Evolutionary conservation across 176 grass and related monocot species (phyloP), one percentile per base, ranked within the genome.

Genomic region (Triticum timopheevii): DNA sequence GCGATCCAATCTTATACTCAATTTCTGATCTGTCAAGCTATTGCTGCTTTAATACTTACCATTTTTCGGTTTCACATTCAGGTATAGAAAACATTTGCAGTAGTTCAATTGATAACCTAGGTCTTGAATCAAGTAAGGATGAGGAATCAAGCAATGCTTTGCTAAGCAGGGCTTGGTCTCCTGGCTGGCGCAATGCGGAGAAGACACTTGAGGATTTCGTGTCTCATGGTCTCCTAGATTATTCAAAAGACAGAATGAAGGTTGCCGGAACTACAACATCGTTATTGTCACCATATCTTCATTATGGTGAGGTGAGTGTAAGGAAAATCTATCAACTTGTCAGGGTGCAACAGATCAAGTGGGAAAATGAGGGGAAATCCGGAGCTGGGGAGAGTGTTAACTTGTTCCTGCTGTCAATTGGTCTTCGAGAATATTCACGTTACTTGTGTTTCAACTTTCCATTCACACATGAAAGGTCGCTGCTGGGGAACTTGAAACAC

Each of bases 361-460:
- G 91, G 87, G 77, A 80, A 90, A 91, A 95, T 89, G 95, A 95
- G 54, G 91, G 79, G 33, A 92, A 89, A 61, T 42, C 69, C 39
- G 83, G 88, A 85, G 82, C 85, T 86, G 85, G 87, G 78, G 89
- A 95, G 69, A 95, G 96, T 73, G 66, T 92, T 82, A 86, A 66
- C 52, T 85, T 98, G 61, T 98, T 98, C 61, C 65, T 98, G 54
- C 77, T 78, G 47, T 95, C 93, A 75, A 87, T 98, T 36, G 93
- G 96, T 83, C 80, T 98, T 75, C 89, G 96, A 81, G 96, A 98
- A 88, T 98, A 98, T 89, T 95, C 96, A 5, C 89, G 96, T 31
- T 98, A 98, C 76, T 79, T 98, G 63, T 98, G 96, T 72, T 98
- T 98, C 82, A 98, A 95, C 78, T 98, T 95, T n/a, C 96, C 96